Evolutionary conservation across 495 filamentous ascomycete species (phyloP), one percentile per base, ranked within the genome.

Genomic region (Tuber indicum): DNA sequence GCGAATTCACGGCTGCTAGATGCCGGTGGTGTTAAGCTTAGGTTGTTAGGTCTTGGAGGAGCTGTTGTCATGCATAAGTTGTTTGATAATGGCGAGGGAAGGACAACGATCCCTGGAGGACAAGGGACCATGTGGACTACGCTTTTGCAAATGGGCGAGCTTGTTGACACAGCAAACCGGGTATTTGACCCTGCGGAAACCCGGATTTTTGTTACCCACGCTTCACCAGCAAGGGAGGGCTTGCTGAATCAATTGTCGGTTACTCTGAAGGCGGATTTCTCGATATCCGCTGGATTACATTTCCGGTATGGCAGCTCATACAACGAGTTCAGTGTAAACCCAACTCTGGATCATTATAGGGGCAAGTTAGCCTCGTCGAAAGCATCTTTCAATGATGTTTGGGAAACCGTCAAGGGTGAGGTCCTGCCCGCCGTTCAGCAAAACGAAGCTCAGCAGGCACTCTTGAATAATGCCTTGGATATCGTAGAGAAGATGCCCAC

Each of bases 111-210:
- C 84, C 96, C 96, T 41, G 96, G 96, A 82, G 96, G 96, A 41
- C 96, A 98, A 84, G 96, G 96, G 62, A 99, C 96, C 10, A 99
- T 99, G 96, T 99, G 96, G 96, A 98, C 96, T 14, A 99, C 96
- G 1, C 86, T 99, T 42, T 85, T 99, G 77, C 96, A 99, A 85
- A 98, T 99, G 93, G 96, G 96, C 72, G 96, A 99, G 86, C 87
- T 99, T 58, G 93, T 99, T 41, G 96, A 99, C 84, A 99, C 96
- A 5, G 96, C 96, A 8, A 97, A 97, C 84, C 93, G 96, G 73
- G 96, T 98, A 72, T 99, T 97, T 85, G 96, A 99, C 83, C 96
- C 96, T 0, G 96, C 94, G 66, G 96, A 99, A 85, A 99, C 96
- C n/a, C 93, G 96, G 72, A 87, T 99, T 75, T 97, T 99, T 84